These are phyloP conservation scores for Alternaria sp. DNA, from an alignment of 2,329 filamentous ascomycete genomes.

Conservation along the genomic window DNA sequence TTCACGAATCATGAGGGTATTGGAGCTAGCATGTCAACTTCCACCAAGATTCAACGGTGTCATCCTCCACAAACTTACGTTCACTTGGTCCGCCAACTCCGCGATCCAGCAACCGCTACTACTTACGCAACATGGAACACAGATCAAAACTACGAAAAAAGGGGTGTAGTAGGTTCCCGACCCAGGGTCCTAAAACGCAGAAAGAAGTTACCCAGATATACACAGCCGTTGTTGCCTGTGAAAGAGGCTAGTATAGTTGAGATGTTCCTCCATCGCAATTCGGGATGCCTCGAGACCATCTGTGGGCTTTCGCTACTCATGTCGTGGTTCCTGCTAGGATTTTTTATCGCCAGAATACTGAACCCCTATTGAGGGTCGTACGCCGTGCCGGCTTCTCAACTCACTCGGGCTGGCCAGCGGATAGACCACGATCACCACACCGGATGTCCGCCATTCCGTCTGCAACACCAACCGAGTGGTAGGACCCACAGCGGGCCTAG, in stretches of 20 bases:
- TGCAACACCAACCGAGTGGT: not conserved
- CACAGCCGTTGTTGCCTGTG: not conserved
- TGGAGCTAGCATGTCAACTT: not conserved
- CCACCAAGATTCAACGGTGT: not conserved
- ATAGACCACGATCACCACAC: not conserved
- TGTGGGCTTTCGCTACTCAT: not conserved
- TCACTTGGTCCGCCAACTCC: not conserved
- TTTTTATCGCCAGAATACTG: not conserved
- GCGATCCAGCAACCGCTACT: not conserved
- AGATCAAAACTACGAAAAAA: not conserved
- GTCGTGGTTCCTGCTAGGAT: not conserved
- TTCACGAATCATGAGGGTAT: not conserved
- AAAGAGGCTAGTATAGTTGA: not conserved
- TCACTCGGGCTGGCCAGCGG: not conserved
- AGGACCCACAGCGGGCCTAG: not conserved
- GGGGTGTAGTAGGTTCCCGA: not conserved
- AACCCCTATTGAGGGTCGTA: not conserved
- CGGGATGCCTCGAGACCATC: not conserved
- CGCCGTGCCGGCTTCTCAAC: accelerated
- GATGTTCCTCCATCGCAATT: not conserved
- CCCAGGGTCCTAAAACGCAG: not conserved
- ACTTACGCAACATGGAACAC: not conserved
- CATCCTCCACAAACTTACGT: not conserved
- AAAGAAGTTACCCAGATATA: not conserved
- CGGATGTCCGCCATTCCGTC: not conserved